Base-by-base conservation (phyloP, 345 rosid species). In the Eucalyptus coolabah region DNA sequence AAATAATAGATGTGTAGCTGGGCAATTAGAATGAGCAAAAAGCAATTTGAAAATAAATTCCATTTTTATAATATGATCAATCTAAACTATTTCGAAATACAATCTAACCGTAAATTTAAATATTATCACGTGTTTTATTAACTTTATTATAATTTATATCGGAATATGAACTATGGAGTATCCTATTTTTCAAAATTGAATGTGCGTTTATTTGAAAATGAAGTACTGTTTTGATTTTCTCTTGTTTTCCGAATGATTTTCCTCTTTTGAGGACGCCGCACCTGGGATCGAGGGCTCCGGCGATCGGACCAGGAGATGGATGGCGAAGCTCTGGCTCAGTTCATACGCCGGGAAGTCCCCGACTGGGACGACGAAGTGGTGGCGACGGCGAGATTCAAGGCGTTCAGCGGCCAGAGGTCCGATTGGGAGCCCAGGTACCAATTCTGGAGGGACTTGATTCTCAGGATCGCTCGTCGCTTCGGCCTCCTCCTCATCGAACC, bases 361-460 rank as follows among this genome's bases (percentile, higher is more conserved):
- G 97, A 96, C 90, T 96, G 98, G 99, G 98, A 95, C 90, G 97
- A 97, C 54, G 98, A 97, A 56, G 92, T 94, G 18, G 91, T 93
- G 28, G 93, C 98, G 69, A 94, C 91, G 37, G 97, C 99, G 51
- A 94, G 99, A 59, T 98, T 95, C 94, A 97, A 98, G 90, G 98
- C 97, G 13, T 98, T 98, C 86, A 95, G 96, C 87, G 99, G 99
- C 7, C 99, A 96, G 89, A 96, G 96, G 93, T 93, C 96, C 88
- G 99, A 98, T 89, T 98, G 99, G 99, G 97, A 96, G 67, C 90
- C 91, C 24, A 94, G 87, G 91, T 97, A 90, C 95, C 93, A 88
- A 37, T 97, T 97, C 90, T 97, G 99, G 99, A 95, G 93, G 86
- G 96, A 94, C 89, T 93, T 97, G 93, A 96, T 97, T 81, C 80